Percentiles rank a stretch among this genome's conserved stretches.
Conservation (phyloP, 129 eudicot species). For the Artemisia argyi region DNA sequence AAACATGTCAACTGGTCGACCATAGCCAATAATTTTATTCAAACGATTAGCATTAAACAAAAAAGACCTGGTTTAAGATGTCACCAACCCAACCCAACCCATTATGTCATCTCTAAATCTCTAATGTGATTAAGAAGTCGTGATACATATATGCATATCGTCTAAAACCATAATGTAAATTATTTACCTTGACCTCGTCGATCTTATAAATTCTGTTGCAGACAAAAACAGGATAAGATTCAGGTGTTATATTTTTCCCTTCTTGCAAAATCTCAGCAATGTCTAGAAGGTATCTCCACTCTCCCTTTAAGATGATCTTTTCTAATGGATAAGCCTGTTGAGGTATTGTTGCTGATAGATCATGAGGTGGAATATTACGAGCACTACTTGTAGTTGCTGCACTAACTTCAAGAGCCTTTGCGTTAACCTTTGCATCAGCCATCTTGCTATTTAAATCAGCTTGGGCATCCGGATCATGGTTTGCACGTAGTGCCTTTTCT, state of each 20-base stretch:
- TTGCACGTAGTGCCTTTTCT: slow-evolving; percentile 32
- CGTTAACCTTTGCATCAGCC: slow-evolving; percentile 41
- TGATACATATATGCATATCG: neutral
- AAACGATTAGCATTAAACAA: neutral
- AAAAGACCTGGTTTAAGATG: neutral
- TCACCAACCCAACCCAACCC: too few relatives aligned
- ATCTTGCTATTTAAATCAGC: slow-evolving; percentile 45
- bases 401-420: slow-evolving; percentile 50
- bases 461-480: slow-evolving; percentile 45
- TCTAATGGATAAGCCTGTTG: slow-evolving; percentile 75
- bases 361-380: slow-evolving; percentile 82
- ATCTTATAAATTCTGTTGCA: slow-evolving; percentile 52
- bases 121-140: neutral
- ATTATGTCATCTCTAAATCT: neutral
- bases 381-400: slow-evolving; percentile 30
- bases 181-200: slow-evolving; percentile 55
- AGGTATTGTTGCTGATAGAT: slow-evolving; percentile 61
- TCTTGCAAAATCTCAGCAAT: slow-evolving; percentile 38
- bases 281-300: slow-evolving; percentile 71
- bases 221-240: slow-evolving; percentile 60
- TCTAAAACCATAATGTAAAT: slow-evolving; percentile 15
- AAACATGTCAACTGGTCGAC: too few relatives aligned
- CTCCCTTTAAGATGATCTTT: slow-evolving; percentile 68
- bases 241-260: slow-evolving; percentile 37
- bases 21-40: too few relatives aligned